These are phyloP conservation scores for Sistotremastrum niveocremeum DNA, from an alignment of 768 basidiomycete species.

Conservation along the genomic window DNA sequence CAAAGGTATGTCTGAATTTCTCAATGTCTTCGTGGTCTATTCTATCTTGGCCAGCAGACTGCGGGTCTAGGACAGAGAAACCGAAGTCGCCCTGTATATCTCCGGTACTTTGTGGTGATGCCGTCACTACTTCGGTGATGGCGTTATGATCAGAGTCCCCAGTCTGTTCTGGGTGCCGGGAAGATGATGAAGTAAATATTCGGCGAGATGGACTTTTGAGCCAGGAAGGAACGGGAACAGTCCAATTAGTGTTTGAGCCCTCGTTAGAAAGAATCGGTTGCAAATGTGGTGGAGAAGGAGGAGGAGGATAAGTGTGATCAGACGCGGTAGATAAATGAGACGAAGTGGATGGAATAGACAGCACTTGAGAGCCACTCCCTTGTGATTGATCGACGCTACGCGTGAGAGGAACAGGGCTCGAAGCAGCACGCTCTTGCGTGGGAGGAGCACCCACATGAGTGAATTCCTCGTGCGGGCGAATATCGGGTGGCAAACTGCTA, in stretches of 20 bases:
- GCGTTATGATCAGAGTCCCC: constrained; percentile 18
- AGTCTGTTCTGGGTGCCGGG: not conserved
- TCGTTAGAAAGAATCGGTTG: constrained; percentile 31
- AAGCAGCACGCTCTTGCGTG: too few species aligned
- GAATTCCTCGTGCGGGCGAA: not conserved
- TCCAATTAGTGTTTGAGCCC: constrained; percentile 29
- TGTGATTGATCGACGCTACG: too few species aligned
- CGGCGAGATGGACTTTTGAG: constrained; percentile 27
- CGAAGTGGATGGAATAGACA: constrained; percentile 7
- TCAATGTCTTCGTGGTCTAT: constrained; percentile 48
- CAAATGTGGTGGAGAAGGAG: constrained; percentile 38
- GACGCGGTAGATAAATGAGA: constrained; percentile 16
- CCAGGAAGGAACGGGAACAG: constrained; percentile 61
- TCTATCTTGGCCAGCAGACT: constrained; percentile 24
- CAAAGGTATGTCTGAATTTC: constrained; percentile 73
- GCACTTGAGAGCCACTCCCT: too few species aligned
- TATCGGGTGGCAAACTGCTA: too few species aligned
- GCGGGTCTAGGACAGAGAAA: constrained; percentile 73
- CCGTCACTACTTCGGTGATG: constrained; percentile 23
- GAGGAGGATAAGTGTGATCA: constrained; percentile 77
- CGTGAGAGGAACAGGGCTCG: too few species aligned
- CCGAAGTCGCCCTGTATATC: constrained; percentile 43
- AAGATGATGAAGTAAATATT: constrained; percentile 9
- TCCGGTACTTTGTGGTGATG: constrained; percentile 15
- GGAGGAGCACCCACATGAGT: not conserved